These are phyloP conservation scores for Ogataea thermomethanolica DNA, from an alignment of 805 yeast genomes.

Conservation along the genomic window DNA sequence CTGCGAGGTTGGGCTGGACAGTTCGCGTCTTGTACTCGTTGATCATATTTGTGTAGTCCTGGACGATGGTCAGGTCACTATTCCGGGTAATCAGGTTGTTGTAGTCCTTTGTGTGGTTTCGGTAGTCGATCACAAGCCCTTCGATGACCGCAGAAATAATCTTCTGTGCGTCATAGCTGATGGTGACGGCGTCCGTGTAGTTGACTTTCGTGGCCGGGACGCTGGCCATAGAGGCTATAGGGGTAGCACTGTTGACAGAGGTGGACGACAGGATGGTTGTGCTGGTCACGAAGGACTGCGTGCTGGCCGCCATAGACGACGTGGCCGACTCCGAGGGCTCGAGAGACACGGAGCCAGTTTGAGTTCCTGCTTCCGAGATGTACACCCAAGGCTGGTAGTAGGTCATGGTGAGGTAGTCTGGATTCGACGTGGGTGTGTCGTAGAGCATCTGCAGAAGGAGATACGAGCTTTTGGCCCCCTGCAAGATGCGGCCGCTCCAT, in stretches of 20 bases:
- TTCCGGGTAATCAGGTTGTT: slow-evolving; percentile 3
- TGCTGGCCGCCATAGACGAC: slow-evolving; percentile 2
- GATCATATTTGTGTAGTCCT: slow-evolving; percentile 12
- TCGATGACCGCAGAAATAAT: slow-evolving; percentile 11
- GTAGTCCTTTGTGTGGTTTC: slow-evolving; percentile 6
- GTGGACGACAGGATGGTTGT: slow-evolving; percentile 5
- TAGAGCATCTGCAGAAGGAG: slow-evolving; percentile 4
- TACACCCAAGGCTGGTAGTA: slow-evolving; percentile 10
- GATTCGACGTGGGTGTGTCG: slow-evolving; percentile 1
- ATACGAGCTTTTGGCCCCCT: slow-evolving; percentile 10
- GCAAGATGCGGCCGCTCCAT: slow-evolving; percentile 8
- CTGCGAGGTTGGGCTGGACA: slow-evolving; percentile 4
- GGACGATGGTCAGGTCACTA: slow-evolving; percentile 6
- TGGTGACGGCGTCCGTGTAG: slow-evolving; percentile 1
- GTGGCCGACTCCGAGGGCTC: slow-evolving; percentile 1
- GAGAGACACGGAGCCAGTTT: neutral
- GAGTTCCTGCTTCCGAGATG: neutral
- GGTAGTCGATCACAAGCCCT: slow-evolving; percentile 13
- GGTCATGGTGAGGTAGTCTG: slow-evolving; percentile 6
- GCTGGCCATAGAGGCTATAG: slow-evolving; percentile 2
- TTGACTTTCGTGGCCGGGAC: slow-evolving; percentile 1
- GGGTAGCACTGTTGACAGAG: slow-evolving; percentile 1
- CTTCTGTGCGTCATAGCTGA: slow-evolving; percentile 4
- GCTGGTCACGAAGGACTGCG: slow-evolving; percentile 1
- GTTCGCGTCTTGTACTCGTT: slow-evolving; percentile 6